Percentiles rank a stretch among this genome's conserved stretches.
phyloP scores from a whole-genome alignment of 768 basidiomycete genomes.

The Neoboletus magnificus region DNA sequence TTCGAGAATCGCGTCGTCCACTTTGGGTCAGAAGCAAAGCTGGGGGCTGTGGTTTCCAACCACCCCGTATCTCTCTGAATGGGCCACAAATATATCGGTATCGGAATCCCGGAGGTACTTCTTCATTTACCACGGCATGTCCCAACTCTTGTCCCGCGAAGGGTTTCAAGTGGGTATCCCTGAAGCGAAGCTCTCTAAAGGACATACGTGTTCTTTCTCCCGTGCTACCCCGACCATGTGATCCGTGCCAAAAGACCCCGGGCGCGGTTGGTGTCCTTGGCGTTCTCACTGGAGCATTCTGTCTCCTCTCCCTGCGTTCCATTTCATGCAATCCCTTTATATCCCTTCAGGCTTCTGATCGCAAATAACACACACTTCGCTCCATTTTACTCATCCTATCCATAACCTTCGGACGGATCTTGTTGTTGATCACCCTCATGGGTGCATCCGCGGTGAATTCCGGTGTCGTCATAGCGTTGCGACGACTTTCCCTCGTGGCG shows the following conservation, averaged over 20 bases:
- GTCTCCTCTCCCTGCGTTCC: not conserved
- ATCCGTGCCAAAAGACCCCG: not conserved
- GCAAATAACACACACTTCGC: not conserved
- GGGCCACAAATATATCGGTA: not conserved
- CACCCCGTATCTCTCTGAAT: not conserved
- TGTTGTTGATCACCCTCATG: not conserved
- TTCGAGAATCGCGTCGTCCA: not conserved
- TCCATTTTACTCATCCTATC: not conserved
- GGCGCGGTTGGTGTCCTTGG: not conserved
- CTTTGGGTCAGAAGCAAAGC: not conserved
- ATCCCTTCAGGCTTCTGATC: not conserved
- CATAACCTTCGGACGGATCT: not conserved
- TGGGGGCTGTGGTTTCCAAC: not conserved
- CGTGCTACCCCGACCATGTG: not conserved
- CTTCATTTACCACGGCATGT: not conserved
- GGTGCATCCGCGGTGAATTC: not conserved
- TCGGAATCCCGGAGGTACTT: not conserved
- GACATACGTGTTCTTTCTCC: not conserved
- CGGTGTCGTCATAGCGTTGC: not conserved
- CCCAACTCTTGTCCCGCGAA: not conserved
- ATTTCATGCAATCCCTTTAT: not conserved
- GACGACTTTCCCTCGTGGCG: not conserved
- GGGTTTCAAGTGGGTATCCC: slow-evolving; percentile 1
- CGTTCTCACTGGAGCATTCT: not conserved
- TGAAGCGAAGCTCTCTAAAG: not conserved